These are phyloP conservation scores for Hygrophoropsis aurantiaca DNA, from an alignment of 768 basidiomycete genomes.

Conservation along the genomic window DNA sequence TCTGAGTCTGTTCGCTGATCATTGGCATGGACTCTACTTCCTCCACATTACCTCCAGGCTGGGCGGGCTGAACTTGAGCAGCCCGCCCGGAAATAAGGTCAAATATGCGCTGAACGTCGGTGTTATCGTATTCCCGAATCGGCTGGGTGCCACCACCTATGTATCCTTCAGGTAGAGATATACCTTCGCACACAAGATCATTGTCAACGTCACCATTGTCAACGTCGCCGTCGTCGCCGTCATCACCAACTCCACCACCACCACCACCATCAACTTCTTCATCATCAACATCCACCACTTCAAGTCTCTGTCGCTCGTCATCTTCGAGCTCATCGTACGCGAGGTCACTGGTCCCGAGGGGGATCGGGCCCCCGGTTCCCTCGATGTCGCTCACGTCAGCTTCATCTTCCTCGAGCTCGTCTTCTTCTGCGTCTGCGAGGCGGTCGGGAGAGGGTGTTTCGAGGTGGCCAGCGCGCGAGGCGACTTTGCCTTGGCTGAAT, in stretches of 20 bases:
- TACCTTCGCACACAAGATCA: constrained; percentile 29
- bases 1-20: too few species aligned
- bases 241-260: constrained; percentile 10
- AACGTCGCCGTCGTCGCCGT: constrained; percentile 10
- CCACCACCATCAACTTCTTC: constrained; percentile 1
- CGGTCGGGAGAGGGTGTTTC: constrained; percentile 4
- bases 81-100: not conserved
- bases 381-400: constrained; percentile 17
- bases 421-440: not conserved
- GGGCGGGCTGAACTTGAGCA: too few species aligned
- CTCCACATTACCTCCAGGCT: too few species aligned
- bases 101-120: constrained; percentile 2
- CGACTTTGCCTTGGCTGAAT: constrained; percentile 22
- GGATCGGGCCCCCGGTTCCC: constrained; percentile 13
- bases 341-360: constrained; percentile 29
- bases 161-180: not conserved
- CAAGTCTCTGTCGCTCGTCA: not conserved
- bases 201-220: constrained; percentile 24
- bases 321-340: constrained; percentile 2
- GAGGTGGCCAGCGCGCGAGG: constrained; percentile 16
- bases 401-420: constrained; percentile 23
- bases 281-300: constrained; percentile 2
- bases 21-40: too few species aligned
- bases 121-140: not conserved
- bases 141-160: not conserved